A percentile compares a stretch with the other conserved stretches of the same genome.
phyloP scores from a whole-genome alignment of 2,329 filamentous ascomycete genomes.

The Exophiala viscosa region DNA sequence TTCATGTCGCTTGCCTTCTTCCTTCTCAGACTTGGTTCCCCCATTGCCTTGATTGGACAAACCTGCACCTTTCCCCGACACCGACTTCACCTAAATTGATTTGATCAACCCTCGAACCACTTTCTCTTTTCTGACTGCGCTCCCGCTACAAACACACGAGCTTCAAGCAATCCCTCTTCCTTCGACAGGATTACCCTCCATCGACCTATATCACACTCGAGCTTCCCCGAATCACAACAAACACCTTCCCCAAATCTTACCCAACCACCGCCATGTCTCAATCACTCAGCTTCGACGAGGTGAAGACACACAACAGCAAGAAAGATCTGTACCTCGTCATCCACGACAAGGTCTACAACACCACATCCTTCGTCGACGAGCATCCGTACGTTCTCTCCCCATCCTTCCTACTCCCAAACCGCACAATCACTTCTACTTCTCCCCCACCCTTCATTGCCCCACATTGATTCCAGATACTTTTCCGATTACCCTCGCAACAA shows the following conservation, averaged over 20 bases:
- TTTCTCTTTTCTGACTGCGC: not conserved
- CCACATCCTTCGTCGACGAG: constrained; percentile 87
- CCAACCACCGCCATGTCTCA: constrained; percentile 51
- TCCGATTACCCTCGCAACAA: not conserved
- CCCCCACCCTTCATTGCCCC: constrained; percentile 17
- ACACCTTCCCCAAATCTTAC: not conserved
- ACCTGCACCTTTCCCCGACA: too few relatives aligned
- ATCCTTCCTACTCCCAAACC: constrained; percentile 4
- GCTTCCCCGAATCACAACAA: not conserved
- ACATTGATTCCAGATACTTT: constrained; percentile 10
- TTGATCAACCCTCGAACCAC: too few relatives aligned
- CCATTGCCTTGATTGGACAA: too few relatives aligned
- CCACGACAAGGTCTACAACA: constrained; percentile 95
- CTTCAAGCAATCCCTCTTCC: not conserved
- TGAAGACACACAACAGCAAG: constrained; percentile 84
- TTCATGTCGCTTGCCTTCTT: too few relatives aligned
- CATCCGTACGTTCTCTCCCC: constrained; percentile 67
- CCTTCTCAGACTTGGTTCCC: too few relatives aligned
- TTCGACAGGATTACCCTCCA: not conserved
- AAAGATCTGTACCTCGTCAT: constrained; percentile 87
- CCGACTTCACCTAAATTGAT: too few relatives aligned
- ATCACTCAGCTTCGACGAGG: constrained; percentile 72
- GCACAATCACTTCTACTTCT: not conserved
- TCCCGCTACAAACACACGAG: not conserved
- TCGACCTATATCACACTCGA: not conserved